Conservation (phyloP, 2,329 filamentous ascomycete genomes). For the Talaromyces sp. region DNA sequence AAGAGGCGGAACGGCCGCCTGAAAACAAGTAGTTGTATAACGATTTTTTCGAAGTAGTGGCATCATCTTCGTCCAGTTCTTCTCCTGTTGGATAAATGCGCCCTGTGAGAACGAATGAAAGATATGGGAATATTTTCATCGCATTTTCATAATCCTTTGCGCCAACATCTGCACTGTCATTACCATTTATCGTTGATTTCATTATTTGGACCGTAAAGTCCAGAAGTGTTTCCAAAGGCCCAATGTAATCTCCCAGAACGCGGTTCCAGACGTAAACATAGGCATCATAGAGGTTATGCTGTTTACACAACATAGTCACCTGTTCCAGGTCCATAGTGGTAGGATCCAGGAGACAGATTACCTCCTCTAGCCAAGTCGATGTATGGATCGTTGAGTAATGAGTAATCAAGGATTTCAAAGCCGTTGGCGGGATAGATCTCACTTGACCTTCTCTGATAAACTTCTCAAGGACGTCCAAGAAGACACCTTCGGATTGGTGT, state of each 20-base stretch:
- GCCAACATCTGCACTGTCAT: constrained; percentile 48
- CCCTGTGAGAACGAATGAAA: constrained; percentile 85
- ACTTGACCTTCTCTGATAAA: constrained; percentile 78
- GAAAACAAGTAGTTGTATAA: constrained; percentile 94
- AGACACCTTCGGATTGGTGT: constrained; percentile 63
- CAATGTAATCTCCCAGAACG: constrained; percentile 81
- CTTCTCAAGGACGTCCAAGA: constrained; percentile 81
- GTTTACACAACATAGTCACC: constrained; percentile 82
- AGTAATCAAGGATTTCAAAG: constrained; percentile 78
- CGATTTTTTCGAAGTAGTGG: constrained; percentile 72
- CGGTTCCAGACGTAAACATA: constrained; percentile 96
- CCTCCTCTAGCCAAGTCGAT: constrained; percentile 77
- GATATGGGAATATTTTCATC: constrained; percentile 87
- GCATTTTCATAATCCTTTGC: constrained; percentile 56
- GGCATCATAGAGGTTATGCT: constrained; percentile 88
- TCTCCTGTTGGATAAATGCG: constrained; percentile 86
- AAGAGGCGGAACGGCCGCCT: constrained; percentile 47
- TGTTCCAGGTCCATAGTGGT: constrained; percentile 90
- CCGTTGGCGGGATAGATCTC: constrained; percentile 67
- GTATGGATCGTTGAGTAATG: constrained; percentile 73
- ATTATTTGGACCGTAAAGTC: constrained; percentile 28
- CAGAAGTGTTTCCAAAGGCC: constrained; percentile 79
- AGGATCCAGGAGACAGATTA: constrained; percentile 89
- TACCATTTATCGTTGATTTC: constrained; percentile 24
- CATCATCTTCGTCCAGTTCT: constrained; percentile 63